A percentile compares a stretch with the other conserved stretches of the same genome.
Conservation (phyloP, 345 rosid species). For the Brassica napus region DNA sequence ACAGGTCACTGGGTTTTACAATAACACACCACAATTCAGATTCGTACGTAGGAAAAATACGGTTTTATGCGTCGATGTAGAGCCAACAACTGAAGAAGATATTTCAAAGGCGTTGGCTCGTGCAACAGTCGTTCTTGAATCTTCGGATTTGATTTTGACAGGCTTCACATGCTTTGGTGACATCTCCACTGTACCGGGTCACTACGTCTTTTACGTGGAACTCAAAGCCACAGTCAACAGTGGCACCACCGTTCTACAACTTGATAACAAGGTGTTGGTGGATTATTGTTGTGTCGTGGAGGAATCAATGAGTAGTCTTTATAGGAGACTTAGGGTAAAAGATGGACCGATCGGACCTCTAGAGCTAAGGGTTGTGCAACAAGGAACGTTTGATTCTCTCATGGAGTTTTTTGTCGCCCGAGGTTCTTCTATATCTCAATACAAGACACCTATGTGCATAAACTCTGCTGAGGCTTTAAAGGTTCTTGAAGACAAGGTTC, state of each 20-base stretch:
- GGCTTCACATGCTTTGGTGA: neutral
- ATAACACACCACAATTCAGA: neutral
- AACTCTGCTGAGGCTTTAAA: neutral
- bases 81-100: neutral
- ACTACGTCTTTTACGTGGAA: neutral
- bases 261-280: neutral
- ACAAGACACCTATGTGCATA: neutral
- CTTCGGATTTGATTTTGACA: neutral
- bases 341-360: neutral
- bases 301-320: neutral
- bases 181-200: neutral
- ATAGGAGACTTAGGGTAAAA: neutral
- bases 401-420: neutral
- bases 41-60: neutral
- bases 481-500: neutral
- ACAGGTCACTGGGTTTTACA: neutral
- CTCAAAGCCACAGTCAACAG: neutral
- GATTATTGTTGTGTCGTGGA: neutral
- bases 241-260: neutral
- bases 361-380: neutral
- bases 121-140: neutral
- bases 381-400: neutral
- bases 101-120: neutral
- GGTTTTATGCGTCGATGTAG: neutral
- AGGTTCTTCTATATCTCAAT: neutral